Percentiles rank a stretch among this genome's conserved stretches.
phyloP scores from a whole-genome alignment of 306 rosid species.

The Elaeagnus macrophylla region DNA sequence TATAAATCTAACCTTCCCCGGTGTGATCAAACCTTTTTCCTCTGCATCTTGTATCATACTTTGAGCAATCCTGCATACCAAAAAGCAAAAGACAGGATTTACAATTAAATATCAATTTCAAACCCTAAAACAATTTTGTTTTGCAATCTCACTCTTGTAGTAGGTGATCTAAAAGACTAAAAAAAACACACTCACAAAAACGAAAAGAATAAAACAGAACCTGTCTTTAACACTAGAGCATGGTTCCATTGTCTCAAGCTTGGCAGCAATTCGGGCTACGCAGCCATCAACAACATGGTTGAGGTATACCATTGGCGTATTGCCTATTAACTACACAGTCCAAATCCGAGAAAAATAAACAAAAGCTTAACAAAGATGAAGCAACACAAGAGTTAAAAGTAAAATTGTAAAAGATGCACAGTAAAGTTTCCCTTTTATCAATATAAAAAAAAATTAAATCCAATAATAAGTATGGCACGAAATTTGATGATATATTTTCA shows the following conservation, averaged over 20 bases:
- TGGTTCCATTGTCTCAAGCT: conserved; percentile 68
- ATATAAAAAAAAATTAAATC: no score
- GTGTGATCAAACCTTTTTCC: conserved; percentile 63
- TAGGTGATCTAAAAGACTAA: background rate
- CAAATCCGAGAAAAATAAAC: background rate
- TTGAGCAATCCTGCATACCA: conserved; percentile 42
- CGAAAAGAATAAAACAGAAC: conserved; percentile 11
- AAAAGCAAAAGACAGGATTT: conserved; percentile 6
- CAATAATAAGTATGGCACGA: no score
- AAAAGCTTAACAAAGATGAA: background rate
- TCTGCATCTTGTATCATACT: conserved; percentile 89
- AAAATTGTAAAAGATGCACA: background rate
- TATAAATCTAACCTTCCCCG: conserved; percentile 56
- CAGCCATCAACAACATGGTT: conserved; percentile 65
- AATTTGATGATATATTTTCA: no score
- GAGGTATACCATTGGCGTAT: conserved; percentile 65
- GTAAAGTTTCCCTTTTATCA: no score
- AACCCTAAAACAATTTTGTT: conserved; percentile 1
- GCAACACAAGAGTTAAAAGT: background rate
- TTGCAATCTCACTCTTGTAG: background rate
- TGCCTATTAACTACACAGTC: conserved; percentile 48
- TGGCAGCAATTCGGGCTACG: conserved; percentile 64
- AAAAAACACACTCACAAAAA: background rate
- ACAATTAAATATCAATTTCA: background rate
- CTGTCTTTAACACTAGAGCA: conserved; percentile 75